phyloP scores from a whole-genome alignment of 139 green algal genomes.

The Closterium sp. region DNA sequence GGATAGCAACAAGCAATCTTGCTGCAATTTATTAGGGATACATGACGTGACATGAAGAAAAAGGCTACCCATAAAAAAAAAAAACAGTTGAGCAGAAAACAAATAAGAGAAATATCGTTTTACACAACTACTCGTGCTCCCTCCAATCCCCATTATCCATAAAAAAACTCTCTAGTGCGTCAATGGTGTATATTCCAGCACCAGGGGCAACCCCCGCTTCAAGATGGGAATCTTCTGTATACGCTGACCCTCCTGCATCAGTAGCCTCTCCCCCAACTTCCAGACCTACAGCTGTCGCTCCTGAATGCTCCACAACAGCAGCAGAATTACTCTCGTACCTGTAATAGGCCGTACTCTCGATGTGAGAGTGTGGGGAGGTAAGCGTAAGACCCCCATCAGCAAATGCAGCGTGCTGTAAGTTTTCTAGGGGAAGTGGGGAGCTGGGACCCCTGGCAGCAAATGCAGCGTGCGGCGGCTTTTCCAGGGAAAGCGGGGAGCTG shows the following conservation, averaged over 20 bases:
- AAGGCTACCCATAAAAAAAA: too few species aligned
- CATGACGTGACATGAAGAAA: too few species aligned
- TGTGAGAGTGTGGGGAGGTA: background rate
- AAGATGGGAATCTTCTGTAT: background rate
- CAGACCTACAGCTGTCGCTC: background rate
- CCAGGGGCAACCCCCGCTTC: too few species aligned
- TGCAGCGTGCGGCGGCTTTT: too few species aligned
- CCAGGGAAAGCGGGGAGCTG: too few species aligned
- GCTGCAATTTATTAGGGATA: too few species aligned
- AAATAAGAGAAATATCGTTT: too few species aligned
- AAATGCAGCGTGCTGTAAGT: background rate
- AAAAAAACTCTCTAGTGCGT: background rate
- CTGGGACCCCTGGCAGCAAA: too few species aligned
- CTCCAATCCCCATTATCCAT: background rate
- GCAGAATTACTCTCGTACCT: background rate
- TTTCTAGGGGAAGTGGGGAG: too few species aligned
- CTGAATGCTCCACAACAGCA: background rate
- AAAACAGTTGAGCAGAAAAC: too few species aligned
- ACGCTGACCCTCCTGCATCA: background rate
- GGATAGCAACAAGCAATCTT: too few species aligned
- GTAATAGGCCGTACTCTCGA: background rate
- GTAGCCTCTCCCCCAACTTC: background rate
- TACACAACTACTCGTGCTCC: background rate
- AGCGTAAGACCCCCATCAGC: background rate
- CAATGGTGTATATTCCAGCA: background rate